Percentiles rank a stretch among this genome's conserved stretches.
Conservation (phyloP, 306 rosid genomes). For the Lathyrus aphaca region DNA sequence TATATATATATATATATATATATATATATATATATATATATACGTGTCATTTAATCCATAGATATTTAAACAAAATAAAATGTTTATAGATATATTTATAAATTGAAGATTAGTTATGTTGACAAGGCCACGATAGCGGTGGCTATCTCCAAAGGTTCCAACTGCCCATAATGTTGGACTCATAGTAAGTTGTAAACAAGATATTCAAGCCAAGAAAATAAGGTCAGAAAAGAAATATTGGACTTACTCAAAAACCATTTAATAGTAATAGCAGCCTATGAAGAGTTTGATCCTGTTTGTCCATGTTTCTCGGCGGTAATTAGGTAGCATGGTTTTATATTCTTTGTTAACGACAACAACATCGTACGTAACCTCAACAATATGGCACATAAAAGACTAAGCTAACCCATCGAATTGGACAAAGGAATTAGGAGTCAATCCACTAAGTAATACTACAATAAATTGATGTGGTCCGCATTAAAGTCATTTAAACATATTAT, state of each 20-base stretch:
- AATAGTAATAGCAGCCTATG: neutral
- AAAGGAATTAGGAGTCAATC: neutral
- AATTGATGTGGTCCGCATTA: too few relatives aligned
- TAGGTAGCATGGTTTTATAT: constrained; percentile 17
- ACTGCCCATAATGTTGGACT: constrained; percentile 24
- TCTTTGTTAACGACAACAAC: neutral
- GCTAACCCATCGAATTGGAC: neutral
- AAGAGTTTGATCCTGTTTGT: neutral
- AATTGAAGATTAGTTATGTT: constrained; percentile 21
- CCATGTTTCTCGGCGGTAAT: constrained; percentile 43
- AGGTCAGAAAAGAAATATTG: neutral
- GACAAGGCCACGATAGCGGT: constrained; percentile 32
- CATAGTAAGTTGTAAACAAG: neutral
- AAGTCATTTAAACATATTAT: too few relatives aligned
- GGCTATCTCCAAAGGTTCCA: constrained; percentile 26
- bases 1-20: neutral
- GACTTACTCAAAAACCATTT: neutral
- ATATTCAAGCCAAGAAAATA: neutral
- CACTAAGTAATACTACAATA: neutral
- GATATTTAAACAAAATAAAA: neutral
- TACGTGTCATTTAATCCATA: neutral
- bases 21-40: neutral
- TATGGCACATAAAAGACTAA: neutral
- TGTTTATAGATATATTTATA: neutral
- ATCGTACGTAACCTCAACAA: constrained; percentile 6